Conservation (phyloP, 2,329 filamentous ascomycete genomes). For the Ascochyta viciae-villosae region DNA sequence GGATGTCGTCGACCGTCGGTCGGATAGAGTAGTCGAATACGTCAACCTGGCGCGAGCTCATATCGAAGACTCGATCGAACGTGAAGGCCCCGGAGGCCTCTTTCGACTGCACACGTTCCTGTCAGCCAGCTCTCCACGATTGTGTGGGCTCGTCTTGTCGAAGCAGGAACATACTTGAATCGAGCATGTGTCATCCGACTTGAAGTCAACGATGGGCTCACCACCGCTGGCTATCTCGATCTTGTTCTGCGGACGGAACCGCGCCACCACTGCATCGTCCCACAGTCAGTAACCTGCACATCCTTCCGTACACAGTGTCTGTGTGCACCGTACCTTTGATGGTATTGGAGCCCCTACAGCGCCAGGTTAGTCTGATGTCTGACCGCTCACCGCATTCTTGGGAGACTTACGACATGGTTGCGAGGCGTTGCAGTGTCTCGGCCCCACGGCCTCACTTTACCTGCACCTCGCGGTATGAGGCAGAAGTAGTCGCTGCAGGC, state of each 20-base stretch:
- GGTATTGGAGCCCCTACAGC: conserved; percentile 52
- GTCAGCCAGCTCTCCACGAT: conserved; percentile 17
- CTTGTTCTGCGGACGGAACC: conserved; percentile 97
- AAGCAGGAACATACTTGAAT: conserved; percentile 70
- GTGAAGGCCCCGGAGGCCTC: conserved; percentile 85
- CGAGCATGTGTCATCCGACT: conserved; percentile 85
- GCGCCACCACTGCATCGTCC: conserved; percentile 77
- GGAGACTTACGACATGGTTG: conserved; percentile 50
- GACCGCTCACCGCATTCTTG: conserved; percentile 19
- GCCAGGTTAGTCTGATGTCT: conserved; percentile 51
- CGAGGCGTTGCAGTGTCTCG: conserved; percentile 37
- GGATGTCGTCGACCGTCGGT: conserved; percentile 93
- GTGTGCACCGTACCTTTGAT: conserved; percentile 52
- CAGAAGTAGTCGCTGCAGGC: conserved; percentile 29
- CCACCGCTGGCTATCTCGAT: conserved; percentile 89
- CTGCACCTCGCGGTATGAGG: conserved; percentile 24
- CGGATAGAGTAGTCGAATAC: conserved; percentile 99
- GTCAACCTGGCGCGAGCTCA: conserved; percentile 86
- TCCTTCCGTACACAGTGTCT: neutral
- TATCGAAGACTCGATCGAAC: conserved; percentile 97
- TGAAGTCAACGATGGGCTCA: conserved; percentile 89
- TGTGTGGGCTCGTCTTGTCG: neutral
- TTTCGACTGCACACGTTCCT: conserved; percentile 66
- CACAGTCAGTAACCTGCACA: conserved; percentile 34
- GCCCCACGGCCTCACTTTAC: conserved; percentile 46